Percentiles rank a stretch among this genome's conserved stretches.
Conservation (phyloP, 106 monocot genomes). For the Cymbidium sinense region DNA sequence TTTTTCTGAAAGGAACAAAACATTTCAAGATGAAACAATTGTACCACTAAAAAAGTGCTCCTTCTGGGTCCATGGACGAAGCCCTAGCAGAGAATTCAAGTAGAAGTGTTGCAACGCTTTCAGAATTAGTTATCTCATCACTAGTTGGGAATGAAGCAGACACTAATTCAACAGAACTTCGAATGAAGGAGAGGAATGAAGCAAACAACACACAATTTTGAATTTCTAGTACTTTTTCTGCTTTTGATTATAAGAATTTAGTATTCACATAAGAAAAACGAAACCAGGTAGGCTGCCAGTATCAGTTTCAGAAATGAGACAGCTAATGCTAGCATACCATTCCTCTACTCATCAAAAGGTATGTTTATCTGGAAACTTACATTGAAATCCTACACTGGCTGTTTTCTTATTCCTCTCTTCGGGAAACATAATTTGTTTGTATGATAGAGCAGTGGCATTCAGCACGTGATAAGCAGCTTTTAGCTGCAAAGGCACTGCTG, state of each 20-base stretch:
- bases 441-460: conserved; percentile 31
- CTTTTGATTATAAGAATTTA: neutral
- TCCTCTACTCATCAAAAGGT: conserved; percentile 17
- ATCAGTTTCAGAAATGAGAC: conserved; percentile 19
- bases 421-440: neutral
- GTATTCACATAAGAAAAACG: neutral
- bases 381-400: neutral
- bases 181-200: neutral
- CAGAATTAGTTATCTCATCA: neutral
- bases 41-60: neutral
- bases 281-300: conserved; percentile 8
- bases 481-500: conserved; percentile 37
- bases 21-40: neutral
- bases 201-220: neutral
- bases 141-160: no score
- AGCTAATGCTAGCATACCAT: conserved; percentile 12
- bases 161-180: neutral
- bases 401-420: neutral
- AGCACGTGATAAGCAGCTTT: conserved; percentile 34
- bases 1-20: neutral
- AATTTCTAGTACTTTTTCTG: neutral
- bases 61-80: neutral
- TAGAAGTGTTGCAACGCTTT: neutral
- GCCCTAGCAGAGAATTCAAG: conserved; percentile 2
- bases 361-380: neutral